These are phyloP conservation scores for Pseudomonodictys pantanalensis DNA, from an alignment of 495 filamentous ascomycete species.

Conservation along the genomic window DNA sequence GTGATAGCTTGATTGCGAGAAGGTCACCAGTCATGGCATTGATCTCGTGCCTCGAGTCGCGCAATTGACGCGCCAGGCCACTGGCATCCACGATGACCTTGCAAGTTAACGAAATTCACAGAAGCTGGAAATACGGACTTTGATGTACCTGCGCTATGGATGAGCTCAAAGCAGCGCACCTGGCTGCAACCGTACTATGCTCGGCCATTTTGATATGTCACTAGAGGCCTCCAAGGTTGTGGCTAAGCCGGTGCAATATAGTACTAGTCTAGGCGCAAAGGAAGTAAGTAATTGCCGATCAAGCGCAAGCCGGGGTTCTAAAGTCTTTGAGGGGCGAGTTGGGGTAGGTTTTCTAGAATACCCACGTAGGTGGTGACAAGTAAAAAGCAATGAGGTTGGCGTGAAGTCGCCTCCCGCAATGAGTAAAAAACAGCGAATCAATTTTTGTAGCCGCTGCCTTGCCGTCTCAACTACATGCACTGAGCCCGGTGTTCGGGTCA, in stretches of 20 bases:
- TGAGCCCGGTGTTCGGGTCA: no score
- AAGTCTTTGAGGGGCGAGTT: no score
- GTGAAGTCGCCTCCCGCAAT: no score
- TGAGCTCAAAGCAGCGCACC: not conserved
- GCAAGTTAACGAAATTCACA: not conserved
- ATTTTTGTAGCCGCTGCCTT: no score
- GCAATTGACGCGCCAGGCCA: constrained; percentile 10
- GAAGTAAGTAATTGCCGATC: no score
- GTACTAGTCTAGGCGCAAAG: no score
- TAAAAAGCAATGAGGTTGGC: no score
- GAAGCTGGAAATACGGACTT: not conserved
- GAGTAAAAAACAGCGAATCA: no score
- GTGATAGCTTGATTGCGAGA: constrained; percentile 12
- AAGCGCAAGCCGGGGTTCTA: no score
- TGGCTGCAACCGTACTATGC: not conserved
- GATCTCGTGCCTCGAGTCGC: constrained; percentile 14
- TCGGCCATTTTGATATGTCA: not conserved
- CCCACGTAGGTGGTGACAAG: no score
- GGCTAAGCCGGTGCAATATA: not conserved
- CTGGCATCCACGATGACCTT: constrained; percentile 10
- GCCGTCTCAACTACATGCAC: no score
- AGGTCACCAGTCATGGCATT: constrained; percentile 19
- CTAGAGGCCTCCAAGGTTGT: not conserved
- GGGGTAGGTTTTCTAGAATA: no score
- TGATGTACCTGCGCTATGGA: not conserved